Evolutionary conservation across 2,329 filamentous ascomycete species (phyloP).

Genomic region (Sclerotinia trifoliorum): DNA sequence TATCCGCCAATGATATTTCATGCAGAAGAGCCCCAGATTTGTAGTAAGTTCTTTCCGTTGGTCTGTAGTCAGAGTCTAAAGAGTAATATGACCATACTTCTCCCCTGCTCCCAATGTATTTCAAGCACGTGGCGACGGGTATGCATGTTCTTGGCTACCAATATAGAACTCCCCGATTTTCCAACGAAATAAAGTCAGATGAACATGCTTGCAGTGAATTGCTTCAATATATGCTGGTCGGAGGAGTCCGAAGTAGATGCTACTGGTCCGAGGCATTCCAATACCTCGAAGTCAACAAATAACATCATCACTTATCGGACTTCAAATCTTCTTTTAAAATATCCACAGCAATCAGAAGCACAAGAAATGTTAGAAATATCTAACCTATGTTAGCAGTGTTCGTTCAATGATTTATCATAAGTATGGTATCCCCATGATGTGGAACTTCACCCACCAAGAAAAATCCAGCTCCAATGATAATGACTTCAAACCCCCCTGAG

Average conservation of each 20-base stretch:
- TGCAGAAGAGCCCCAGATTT: neutral
- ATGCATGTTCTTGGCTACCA: slow-evolving; percentile 3
- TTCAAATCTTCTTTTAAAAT: slow-evolving; percentile 34
- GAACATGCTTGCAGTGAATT: neutral
- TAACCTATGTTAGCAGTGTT: slow-evolving; percentile 23
- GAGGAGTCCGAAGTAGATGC: slow-evolving; percentile 7
- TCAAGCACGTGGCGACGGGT: neutral
- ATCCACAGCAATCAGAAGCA: slow-evolving; percentile 36
- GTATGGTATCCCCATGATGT: neutral
- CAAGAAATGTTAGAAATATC: slow-evolving; percentile 36
- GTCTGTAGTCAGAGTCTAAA: neutral
- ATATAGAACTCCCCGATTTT: neutral
- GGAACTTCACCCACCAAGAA: slow-evolving; percentile 47
- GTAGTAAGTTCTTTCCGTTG: neutral
- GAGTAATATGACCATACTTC: neutral
- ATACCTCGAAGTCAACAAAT: neutral
- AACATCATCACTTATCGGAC: neutral
- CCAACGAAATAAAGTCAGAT: neutral
- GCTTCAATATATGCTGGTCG: neutral
- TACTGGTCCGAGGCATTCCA: slow-evolving; percentile 3
- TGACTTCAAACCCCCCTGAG: slow-evolving; percentile 59
- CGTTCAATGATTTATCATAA: neutral
- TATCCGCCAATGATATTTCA: slow-evolving; percentile 7
- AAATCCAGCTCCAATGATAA: slow-evolving; percentile 47
- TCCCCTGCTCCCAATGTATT: neutral